Evolutionary conservation across 202 grass and related monocot species (phyloP), one percentile per base, ranked within the genome.

Genomic region (Zoysia matrella): DNA sequence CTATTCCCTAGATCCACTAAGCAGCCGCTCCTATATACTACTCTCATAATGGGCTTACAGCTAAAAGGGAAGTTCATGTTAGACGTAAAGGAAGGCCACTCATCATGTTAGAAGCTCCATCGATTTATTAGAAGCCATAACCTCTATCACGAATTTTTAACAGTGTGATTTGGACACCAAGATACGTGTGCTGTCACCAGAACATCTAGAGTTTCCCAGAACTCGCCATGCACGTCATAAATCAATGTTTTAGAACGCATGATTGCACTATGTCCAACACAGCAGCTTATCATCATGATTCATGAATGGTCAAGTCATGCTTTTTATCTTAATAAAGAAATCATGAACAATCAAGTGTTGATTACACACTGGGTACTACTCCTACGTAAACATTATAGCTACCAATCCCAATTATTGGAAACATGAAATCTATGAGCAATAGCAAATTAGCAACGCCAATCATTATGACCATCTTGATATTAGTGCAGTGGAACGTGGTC

Each of bases 151-250:
- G 47, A 85, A 65, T 54, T 67, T 58, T 52, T 46, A 78, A 48
- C 61, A 51, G n/a, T 78, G 82, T 86, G 52, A 89, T 89, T 82
- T 56, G 7, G 68, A 82, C 82, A 89, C 8, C 45, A 11, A 82
- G 16, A 78, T 49, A 68, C 47, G 83, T 41, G 53, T 78, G 47
- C 76, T 12, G 56, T 64, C 16, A 61, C 69, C 68, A 78, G 53
- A 67, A 72, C 73, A 89, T 68, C 11, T 36, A 75, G 30, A 45
- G 42, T 46, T n/a, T 40, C 65, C 64, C n/a, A 69, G 52, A 18
- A 47, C 1, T 45, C 7, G 47, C 18, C 67, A 80, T 80, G 78
- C 67, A 80, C 48, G 78, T 71, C 67, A 16, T 45, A 42, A 41
- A 80, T 62, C 55, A 51, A 11, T 22, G 9, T 71, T 81, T 39